Conservation (phyloP, 1,284 basidiomycete species). For the Rhodotorula sp. region DNA sequence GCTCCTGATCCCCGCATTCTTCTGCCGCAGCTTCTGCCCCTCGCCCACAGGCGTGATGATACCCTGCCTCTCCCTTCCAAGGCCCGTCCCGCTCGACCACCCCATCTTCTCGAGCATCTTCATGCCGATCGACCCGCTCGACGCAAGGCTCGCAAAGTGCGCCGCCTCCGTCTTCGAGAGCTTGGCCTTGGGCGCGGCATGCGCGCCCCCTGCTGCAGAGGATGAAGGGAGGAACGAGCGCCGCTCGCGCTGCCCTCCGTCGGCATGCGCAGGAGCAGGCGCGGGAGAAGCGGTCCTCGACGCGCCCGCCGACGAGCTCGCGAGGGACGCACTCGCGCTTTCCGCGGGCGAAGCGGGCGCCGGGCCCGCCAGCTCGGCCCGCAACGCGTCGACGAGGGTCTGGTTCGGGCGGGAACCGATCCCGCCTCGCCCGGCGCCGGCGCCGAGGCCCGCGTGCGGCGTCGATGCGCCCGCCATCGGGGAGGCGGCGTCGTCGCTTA, state of each 20-base stretch:
- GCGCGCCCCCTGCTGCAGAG: neutral
- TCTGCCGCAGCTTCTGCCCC: slow-evolving; percentile 41
- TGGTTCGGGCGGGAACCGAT: slow-evolving; percentile 22
- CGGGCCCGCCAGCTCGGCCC: slow-evolving; percentile 8
- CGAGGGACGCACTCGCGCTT: neutral
- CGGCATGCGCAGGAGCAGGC: neutral
- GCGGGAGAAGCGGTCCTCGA: slow-evolving; percentile 7
- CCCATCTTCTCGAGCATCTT: slow-evolving; percentile 92
- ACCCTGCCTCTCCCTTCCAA: slow-evolving; percentile 76
- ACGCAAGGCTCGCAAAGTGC: slow-evolving; percentile 75
- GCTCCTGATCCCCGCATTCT: slow-evolving; percentile 26
- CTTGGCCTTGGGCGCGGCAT: slow-evolving; percentile 51
- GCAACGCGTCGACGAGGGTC: slow-evolving; percentile 7
- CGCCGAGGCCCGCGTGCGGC: slow-evolving; percentile 13
- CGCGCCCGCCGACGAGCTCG: neutral
- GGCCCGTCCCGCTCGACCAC: slow-evolving; percentile 81
- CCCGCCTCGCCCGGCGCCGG: slow-evolving; percentile 9
- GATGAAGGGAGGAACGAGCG: slow-evolving; percentile 39
- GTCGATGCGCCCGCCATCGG: slow-evolving; percentile 6
- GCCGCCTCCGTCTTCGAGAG: slow-evolving; percentile 67
- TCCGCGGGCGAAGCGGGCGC: neutral
- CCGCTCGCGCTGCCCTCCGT: slow-evolving; percentile 7
- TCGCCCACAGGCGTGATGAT: slow-evolving; percentile 82
- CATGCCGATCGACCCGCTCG: slow-evolving; percentile 69
- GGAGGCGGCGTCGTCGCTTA: slow-evolving; percentile 1